Percentiles rank a stretch among this genome's conserved stretches.
These are phyloP conservation scores for Pseudovirgaria hyperparasitica DNA, from an alignment of 2,329 filamentous ascomycete genomes.

Conservation along the genomic window DNA sequence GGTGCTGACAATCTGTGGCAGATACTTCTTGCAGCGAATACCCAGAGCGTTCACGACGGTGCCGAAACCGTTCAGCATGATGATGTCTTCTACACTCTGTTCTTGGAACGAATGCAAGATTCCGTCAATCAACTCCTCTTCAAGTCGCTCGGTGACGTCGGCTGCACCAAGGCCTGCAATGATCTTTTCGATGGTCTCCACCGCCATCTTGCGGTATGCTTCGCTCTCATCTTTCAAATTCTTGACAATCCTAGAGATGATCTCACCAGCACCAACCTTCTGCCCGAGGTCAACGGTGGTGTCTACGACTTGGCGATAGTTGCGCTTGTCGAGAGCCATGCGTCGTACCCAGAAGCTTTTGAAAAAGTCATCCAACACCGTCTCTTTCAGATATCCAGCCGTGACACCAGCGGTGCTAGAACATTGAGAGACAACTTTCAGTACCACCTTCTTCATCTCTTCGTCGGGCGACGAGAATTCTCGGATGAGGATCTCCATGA, in stretches of 20 bases:
- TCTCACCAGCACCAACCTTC: constrained; percentile 95
- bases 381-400: constrained; percentile 85
- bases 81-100: constrained; percentile 88
- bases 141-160: constrained; percentile 82
- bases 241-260: constrained; percentile 81
- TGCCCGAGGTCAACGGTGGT: constrained; percentile 95
- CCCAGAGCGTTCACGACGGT: constrained; percentile 94
- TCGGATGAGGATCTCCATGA: constrained; percentile 94
- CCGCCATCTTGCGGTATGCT: constrained; percentile 96
- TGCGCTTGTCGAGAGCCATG: constrained; percentile 95
- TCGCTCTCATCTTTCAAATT: constrained; percentile 98
- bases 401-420: constrained; percentile 91
- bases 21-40: constrained; percentile 86
- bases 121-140: constrained; percentile 89
- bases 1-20: constrained; percentile 92
- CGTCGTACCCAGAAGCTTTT: constrained; percentile 97
- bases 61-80: constrained; percentile 95
- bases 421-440: constrained; percentile 95
- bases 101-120: constrained; percentile 96
- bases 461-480: constrained; percentile 96
- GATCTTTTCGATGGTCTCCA: constrained; percentile 95
- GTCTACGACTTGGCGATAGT: constrained; percentile 95
- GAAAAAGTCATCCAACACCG: constrained; percentile 92
- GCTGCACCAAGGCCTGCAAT: constrained; percentile 86
- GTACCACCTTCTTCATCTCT: constrained; percentile 99